phyloP scores from a whole-genome alignment of 1,284 basidiomycete species.

The Wolfiporia cocos region DNA sequence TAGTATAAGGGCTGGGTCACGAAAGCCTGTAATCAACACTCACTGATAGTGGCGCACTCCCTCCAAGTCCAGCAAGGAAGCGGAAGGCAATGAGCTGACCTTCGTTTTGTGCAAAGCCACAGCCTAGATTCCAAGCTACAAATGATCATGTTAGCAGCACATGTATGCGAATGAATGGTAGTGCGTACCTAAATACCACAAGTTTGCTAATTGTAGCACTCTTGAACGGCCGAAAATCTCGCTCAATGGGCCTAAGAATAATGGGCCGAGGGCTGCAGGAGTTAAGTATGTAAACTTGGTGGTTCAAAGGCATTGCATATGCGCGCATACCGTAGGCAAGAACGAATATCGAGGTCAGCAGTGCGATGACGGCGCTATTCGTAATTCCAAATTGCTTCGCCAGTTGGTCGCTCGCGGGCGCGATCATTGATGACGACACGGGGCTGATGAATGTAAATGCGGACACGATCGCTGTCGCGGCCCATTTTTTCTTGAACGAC shows the following conservation, averaged over 20 bases:
- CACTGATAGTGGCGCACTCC: constrained; percentile 58
- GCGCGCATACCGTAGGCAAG: constrained; percentile 50
- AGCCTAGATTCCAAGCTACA: constrained; percentile 59
- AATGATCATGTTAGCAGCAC: not conserved
- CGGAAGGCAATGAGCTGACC: constrained; percentile 59
- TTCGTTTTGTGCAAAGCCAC: constrained; percentile 57
- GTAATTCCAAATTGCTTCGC: constrained; percentile 53
- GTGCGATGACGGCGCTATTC: constrained; percentile 42
- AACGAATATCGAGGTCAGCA: constrained; percentile 65
- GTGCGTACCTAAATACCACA: constrained; percentile 54
- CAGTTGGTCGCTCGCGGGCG: constrained; percentile 53
- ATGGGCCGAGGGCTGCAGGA: constrained; percentile 39
- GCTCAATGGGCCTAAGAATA: constrained; percentile 49
- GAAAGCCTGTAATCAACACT: constrained; percentile 8
- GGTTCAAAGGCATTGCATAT: not conserved
- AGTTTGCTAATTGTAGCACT: constrained; percentile 45
- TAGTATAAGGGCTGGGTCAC: not conserved
- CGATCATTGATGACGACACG: constrained; percentile 67
- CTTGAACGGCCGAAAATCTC: constrained; percentile 41
- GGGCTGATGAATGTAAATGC: constrained; percentile 63
- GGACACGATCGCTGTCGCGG: constrained; percentile 54
- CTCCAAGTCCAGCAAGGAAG: constrained; percentile 58
- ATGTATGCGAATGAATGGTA: no score
- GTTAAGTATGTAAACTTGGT: no score
- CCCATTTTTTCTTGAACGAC: constrained; percentile 54